These are phyloP conservation scores for Sporothrix luriei DNA, from an alignment of 2,329 filamentous ascomycete genomes.

Conservation along the genomic window DNA sequence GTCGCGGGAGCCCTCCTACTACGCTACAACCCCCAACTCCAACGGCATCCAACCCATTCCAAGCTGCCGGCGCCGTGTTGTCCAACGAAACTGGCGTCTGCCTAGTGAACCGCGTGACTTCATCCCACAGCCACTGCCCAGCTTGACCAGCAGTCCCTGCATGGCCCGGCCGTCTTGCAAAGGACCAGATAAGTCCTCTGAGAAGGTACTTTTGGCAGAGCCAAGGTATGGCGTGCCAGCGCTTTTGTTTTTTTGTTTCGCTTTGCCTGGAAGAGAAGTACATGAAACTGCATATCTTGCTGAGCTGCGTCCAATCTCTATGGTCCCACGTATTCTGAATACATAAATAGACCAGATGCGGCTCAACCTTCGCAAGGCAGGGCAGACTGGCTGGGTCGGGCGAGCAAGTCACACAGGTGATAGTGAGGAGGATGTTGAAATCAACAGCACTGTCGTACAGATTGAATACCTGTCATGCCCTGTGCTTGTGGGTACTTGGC, in stretches of 20 bases:
- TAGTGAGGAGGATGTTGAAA: too few relatives aligned
- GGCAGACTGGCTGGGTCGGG: neutral
- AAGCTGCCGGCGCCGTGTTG: neutral
- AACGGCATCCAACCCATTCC: neutral
- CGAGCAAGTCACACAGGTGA: too few relatives aligned
- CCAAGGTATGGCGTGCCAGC: neutral
- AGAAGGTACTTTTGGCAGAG: neutral
- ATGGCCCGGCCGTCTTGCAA: neutral
- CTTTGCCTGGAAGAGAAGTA: too few relatives aligned
- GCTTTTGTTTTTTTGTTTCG: too few relatives aligned
- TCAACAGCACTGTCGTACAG: too few relatives aligned
- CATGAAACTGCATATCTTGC: too few relatives aligned
- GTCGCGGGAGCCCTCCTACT: slow-evolving; percentile 11
- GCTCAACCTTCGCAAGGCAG: neutral
- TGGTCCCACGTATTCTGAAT: too few relatives aligned
- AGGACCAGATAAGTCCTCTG: neutral
- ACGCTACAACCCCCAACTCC: neutral
- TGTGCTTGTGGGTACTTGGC: too few relatives aligned
- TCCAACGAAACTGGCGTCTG: neutral
- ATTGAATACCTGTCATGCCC: too few relatives aligned
- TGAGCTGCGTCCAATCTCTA: too few relatives aligned
- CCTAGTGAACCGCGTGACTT: neutral
- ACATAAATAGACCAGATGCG: neutral
- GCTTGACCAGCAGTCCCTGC: neutral
- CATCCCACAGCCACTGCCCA: neutral